These are phyloP conservation scores for Hanseniaspora nectarophila DNA, from an alignment of 805 yeast species.

Conservation along the genomic window DNA sequence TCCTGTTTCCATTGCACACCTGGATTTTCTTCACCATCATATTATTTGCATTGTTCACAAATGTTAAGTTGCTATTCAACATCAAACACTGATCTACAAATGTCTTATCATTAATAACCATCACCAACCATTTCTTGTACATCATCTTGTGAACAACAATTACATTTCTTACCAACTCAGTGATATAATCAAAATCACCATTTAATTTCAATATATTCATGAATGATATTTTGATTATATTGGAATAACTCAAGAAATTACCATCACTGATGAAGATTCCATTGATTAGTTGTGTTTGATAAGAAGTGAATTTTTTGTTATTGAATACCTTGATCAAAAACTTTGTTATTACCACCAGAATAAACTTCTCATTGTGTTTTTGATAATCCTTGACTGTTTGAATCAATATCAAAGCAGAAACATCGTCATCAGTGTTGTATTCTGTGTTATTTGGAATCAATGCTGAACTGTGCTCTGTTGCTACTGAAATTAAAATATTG, in stretches of 20 bases:
- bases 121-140: slow-evolving; percentile 39
- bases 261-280: slow-evolving; percentile 20
- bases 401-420: not conserved
- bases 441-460: slow-evolving; percentile 28
- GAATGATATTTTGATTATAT: slow-evolving; percentile 29
- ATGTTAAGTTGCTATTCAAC: not conserved
- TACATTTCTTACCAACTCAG: slow-evolving; percentile 39
- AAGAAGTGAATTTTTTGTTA: slow-evolving; percentile 36
- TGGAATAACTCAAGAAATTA: slow-evolving; percentile 25
- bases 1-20: slow-evolving; percentile 54
- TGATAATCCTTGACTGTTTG: not conserved
- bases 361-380: slow-evolving; percentile 36
- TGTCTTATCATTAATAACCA: slow-evolving; percentile 28
- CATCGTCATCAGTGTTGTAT: not conserved
- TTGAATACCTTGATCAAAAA: slow-evolving; percentile 42
- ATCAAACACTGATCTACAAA: slow-evolving; percentile 15
- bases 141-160: slow-evolving; percentile 40
- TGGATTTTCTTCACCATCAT: slow-evolving; percentile 43
- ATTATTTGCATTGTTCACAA: slow-evolving; percentile 21
- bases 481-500: slow-evolving; percentile 38
- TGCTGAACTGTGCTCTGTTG: slow-evolving; percentile 38
- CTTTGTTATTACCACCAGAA: slow-evolving; percentile 38
- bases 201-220: slow-evolving; percentile 43
- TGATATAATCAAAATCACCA: slow-evolving; percentile 46
- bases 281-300: slow-evolving; percentile 32